A percentile compares a stretch with the other conserved stretches of the same genome.
Evolutionary conservation across 2,329 filamentous ascomycete genomes (phyloP).

Genomic region (Aspergillus carbonarius): DNA sequence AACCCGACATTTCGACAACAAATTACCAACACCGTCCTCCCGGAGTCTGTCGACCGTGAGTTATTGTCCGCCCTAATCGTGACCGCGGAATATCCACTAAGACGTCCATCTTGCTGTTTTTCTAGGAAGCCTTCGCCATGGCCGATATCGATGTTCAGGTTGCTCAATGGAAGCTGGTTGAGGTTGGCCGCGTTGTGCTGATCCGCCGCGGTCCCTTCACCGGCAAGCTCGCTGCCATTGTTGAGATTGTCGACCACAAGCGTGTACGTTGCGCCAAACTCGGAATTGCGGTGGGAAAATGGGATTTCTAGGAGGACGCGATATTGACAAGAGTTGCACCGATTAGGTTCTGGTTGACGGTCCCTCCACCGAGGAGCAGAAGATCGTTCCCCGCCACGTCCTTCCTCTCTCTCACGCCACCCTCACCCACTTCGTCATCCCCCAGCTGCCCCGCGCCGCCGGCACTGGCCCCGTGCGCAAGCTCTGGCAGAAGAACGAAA

Average conservation of each 20-base stretch:
- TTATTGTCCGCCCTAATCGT: slow-evolving; percentile 21
- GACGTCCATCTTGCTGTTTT: slow-evolving; percentile 21
- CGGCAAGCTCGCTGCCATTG: slow-evolving; percentile 87
- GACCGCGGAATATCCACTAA: slow-evolving; percentile 24
- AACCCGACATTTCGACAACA: slow-evolving; percentile 44
- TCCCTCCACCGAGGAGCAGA: slow-evolving; percentile 76
- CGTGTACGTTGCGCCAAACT: slow-evolving; percentile 71
- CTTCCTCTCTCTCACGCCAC: slow-evolving; percentile 78
- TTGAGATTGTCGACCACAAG: slow-evolving; percentile 99
- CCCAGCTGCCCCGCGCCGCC: slow-evolving; percentile 79
- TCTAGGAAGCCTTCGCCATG: slow-evolving; percentile 68
- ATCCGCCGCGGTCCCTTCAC: slow-evolving; percentile 78
- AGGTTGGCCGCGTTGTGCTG: slow-evolving; percentile 96
- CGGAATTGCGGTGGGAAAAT: slow-evolving; percentile 10
- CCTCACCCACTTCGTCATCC: slow-evolving; percentile 85
- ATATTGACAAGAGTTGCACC: slow-evolving; percentile 23
- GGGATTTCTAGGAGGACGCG: slow-evolving; percentile 12
- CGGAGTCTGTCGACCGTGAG: slow-evolving; percentile 45
- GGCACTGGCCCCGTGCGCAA: slow-evolving; percentile 81
- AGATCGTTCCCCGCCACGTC: slow-evolving; percentile 82
- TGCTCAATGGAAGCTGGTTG: slow-evolving; percentile 90
- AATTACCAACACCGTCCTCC: slow-evolving; percentile 35
- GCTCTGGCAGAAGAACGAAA: slow-evolving; percentile 85
- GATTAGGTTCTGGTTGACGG: slow-evolving; percentile 91
- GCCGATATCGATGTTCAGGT: slow-evolving; percentile 78